phyloP scores from a whole-genome alignment of 306 rosid species.

The Acacia melanoxylon region DNA sequence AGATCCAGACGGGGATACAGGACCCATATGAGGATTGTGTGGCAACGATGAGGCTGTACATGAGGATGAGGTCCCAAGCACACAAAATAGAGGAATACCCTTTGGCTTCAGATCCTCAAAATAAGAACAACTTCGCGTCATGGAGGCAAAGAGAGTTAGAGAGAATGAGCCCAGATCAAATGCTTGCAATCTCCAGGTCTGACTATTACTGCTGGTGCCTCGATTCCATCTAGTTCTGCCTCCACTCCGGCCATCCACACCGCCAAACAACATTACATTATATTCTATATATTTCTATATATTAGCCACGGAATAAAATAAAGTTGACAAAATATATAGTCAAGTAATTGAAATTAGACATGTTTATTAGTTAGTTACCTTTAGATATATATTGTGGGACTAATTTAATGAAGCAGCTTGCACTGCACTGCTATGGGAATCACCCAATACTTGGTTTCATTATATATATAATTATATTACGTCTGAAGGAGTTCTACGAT shows the following conservation, averaged over 20 bases:
- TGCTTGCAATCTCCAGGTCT: slow-evolving; percentile 82
- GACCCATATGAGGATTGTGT: slow-evolving; percentile 90
- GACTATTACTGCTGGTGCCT: slow-evolving; percentile 98
- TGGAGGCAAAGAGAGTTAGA: slow-evolving; percentile 81
- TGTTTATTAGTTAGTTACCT: background rate
- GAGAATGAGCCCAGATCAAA: slow-evolving; percentile 82
- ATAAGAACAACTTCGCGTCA: slow-evolving; percentile 65
- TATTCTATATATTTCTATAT: background rate
- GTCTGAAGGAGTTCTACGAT: background rate
- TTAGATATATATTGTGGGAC: background rate
- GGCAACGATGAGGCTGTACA: slow-evolving; percentile 83
- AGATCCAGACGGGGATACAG: slow-evolving; percentile 80
- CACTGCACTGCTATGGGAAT: background rate
- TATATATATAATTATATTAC: background rate
- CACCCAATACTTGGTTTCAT: background rate
- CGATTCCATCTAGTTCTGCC: slow-evolving; percentile 43
- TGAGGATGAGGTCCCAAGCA: slow-evolving; percentile 70
- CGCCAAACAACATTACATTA: background rate
- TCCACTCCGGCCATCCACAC: background rate
- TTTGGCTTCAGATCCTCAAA: slow-evolving; percentile 70
- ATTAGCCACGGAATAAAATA: background rate
- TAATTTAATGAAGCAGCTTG: background rate
- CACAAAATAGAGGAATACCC: slow-evolving; percentile 68
- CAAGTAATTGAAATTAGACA: background rate
- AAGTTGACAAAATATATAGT: background rate